Evolutionary conservation across 257 asterid genomes (phyloP).

Genomic region (Linaria vulgaris): DNA sequence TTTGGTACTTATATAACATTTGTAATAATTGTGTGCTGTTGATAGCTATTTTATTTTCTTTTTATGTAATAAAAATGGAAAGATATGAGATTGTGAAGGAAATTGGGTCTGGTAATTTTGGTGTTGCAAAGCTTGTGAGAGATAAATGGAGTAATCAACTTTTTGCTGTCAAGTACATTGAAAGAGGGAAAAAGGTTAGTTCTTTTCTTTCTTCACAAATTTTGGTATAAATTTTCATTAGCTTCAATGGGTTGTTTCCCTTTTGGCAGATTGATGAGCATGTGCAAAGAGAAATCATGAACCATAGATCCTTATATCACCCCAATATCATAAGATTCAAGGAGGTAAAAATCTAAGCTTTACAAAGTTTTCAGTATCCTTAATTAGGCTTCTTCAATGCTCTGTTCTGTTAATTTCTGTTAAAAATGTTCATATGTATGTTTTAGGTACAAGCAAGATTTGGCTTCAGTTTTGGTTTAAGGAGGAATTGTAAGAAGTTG

Average conservation of each 20-base stretch:
- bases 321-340: slow-evolving; percentile 51
- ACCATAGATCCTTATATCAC: slow-evolving; percentile 52
- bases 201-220: neutral
- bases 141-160: slow-evolving; percentile 37
- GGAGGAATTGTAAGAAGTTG: neutral
- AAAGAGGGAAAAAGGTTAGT: slow-evolving; percentile 15
- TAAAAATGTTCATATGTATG: slow-evolving; percentile 1
- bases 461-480: neutral
- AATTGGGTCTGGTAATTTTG: slow-evolving; percentile 71
- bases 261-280: slow-evolving; percentile 54
- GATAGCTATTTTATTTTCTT: too few relatives aligned
- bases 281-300: slow-evolving; percentile 59
- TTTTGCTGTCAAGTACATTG: slow-evolving; percentile 42
- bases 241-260: neutral
- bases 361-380: neutral
- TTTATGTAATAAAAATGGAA: slow-evolving; percentile 38
- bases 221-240: neutral
- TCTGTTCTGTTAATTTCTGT: neutral
- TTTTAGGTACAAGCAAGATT: neutral
- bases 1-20: too few relatives aligned
- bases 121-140: slow-evolving; percentile 72
- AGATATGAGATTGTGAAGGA: slow-evolving; percentile 58
- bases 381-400: neutral
- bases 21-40: too few relatives aligned
- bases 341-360: slow-evolving; percentile 33